Conservation (phyloP, 192 early-diverging fungal species). For the Chytriomyces hyalinus region DNA sequence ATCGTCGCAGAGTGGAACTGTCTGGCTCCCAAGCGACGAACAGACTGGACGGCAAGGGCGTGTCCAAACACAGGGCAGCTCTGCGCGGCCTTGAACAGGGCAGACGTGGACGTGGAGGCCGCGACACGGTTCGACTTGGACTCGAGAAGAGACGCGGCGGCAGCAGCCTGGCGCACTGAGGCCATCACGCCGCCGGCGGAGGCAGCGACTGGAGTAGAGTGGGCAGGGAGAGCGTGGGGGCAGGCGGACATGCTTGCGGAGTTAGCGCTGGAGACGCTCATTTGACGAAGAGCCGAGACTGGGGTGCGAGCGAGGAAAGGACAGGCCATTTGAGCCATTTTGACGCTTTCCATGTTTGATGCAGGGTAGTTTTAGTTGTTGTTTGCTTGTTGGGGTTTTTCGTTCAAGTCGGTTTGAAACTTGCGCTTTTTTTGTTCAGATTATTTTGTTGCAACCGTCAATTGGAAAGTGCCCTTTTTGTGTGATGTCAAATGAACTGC, state of each 20-base stretch:
- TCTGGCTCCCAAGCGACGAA: slow-evolving; percentile 7
- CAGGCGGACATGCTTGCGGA: slow-evolving; percentile 38
- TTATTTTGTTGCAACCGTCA: no score
- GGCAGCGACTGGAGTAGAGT: slow-evolving; percentile 25
- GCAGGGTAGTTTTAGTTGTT: no score
- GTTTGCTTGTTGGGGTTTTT: no score
- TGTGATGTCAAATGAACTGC: no score
- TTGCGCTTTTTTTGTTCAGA: no score
- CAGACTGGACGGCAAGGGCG: slow-evolving; percentile 69
- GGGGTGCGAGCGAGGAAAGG: slow-evolving; percentile 80
- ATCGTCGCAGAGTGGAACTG: background rate
- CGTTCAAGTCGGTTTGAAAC: no score
- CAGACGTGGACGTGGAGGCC: slow-evolving; percentile 16
- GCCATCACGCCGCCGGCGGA: slow-evolving; percentile 31
- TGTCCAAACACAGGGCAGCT: slow-evolving; percentile 82
- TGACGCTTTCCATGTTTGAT: background rate
- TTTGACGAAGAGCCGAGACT: slow-evolving; percentile 68
- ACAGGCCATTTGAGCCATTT: slow-evolving; percentile 51
- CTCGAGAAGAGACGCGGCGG: background rate
- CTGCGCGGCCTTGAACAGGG: slow-evolving; percentile 64
- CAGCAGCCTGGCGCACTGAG: background rate
- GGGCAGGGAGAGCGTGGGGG: background rate
- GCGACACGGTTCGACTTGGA: background rate
- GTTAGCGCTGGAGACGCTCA: slow-evolving; percentile 54
- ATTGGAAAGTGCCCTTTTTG: no score